These are phyloP conservation scores for Pleurotus cornucopiae DNA, from an alignment of 768 basidiomycete genomes.

Conservation along the genomic window DNA sequence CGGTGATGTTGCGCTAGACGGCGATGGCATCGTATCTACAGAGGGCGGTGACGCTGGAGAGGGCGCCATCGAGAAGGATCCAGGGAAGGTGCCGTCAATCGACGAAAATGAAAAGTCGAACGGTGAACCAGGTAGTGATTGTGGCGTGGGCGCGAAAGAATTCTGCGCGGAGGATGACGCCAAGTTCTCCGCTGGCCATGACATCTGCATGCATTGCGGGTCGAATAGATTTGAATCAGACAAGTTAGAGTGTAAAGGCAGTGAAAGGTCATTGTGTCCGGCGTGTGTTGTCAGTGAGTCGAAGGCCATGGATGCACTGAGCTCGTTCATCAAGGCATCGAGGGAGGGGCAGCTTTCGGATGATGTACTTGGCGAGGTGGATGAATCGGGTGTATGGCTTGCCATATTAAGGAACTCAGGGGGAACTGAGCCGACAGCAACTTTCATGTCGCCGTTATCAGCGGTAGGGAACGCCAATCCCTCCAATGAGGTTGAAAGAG, in stretches of 20 bases:
- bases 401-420: slow-evolving; percentile 4
- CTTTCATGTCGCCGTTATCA: background rate
- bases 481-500: background rate
- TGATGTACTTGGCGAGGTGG: background rate
- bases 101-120: background rate
- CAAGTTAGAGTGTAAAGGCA: background rate
- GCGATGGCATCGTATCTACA: background rate
- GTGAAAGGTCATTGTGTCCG: background rate
- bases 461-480: background rate
- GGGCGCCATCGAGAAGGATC: background rate
- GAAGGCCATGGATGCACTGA: background rate
- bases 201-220: background rate
- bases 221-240: background rate
- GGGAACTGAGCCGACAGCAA: background rate
- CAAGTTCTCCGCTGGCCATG: background rate
- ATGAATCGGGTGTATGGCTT: background rate
- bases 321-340: slow-evolving; percentile 3
- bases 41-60: background rate
- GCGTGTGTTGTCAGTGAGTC: background rate
- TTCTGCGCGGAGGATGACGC: background rate
- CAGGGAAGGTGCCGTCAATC: background rate
- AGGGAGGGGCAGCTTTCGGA: background rate
- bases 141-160: background rate
- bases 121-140: background rate
- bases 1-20: background rate